Evolutionary conservation across 2,329 filamentous ascomycete species (phyloP).

Genomic region (Cercospora sp.): DNA sequence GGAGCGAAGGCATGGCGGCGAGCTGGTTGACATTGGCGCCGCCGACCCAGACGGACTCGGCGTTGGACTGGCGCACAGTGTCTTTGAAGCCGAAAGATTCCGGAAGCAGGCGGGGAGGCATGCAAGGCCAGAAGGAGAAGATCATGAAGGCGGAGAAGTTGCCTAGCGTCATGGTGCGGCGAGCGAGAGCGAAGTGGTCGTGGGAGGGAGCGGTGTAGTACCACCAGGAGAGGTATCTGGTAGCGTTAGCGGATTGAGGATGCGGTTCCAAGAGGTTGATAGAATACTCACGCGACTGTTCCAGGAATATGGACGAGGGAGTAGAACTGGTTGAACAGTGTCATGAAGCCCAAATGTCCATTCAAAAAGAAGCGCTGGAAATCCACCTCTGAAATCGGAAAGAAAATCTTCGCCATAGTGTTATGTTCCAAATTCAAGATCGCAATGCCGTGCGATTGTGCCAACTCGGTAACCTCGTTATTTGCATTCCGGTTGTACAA

Average conservation of each 20-base stretch:
- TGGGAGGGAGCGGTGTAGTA: slow-evolving; percentile 60
- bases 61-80: slow-evolving; percentile 51
- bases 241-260: not conserved
- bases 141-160: slow-evolving; percentile 57
- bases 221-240: slow-evolving; percentile 64
- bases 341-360: slow-evolving; percentile 55
- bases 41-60: slow-evolving; percentile 50
- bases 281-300: slow-evolving; percentile 54
- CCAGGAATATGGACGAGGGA: slow-evolving; percentile 63
- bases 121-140: slow-evolving; percentile 56
- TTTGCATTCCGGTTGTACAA: slow-evolving; percentile 39
- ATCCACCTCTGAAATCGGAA: slow-evolving; percentile 54
- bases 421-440: slow-evolving; percentile 59
- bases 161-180: slow-evolving; percentile 52
- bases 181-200: slow-evolving; percentile 46
- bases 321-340: slow-evolving; percentile 60
- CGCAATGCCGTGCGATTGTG: slow-evolving; percentile 57
- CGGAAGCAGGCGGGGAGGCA: slow-evolving; percentile 53
- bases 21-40: slow-evolving; percentile 51
- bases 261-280: too few species aligned
- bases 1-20: slow-evolving; percentile 53
- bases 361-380: slow-evolving; percentile 61
- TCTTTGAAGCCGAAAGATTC: slow-evolving; percentile 49
- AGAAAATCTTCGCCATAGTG: slow-evolving; percentile 53
- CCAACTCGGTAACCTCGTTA: slow-evolving; percentile 57